Evolutionary conservation across 2,329 filamentous ascomycete species (phyloP).

Genomic region (Penicillium brasilianum): DNA sequence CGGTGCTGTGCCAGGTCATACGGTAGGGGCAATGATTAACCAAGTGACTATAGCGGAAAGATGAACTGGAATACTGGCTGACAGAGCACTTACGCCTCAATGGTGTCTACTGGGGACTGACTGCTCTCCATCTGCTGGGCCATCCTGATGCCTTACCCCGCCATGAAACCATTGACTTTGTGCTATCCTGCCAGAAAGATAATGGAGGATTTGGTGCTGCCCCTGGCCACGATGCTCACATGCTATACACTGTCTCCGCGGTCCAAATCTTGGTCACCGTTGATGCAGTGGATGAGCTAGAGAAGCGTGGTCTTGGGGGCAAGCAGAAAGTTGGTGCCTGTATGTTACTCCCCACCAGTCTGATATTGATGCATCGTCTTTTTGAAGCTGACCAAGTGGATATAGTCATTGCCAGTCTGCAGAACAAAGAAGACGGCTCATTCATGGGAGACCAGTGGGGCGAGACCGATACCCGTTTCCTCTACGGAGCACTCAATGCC

Average conservation of each 20-base stretch:
- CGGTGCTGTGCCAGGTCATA: constrained; percentile 9
- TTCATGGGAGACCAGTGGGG: constrained; percentile 97
- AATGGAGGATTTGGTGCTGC: constrained; percentile 92
- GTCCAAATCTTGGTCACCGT: constrained; percentile 90
- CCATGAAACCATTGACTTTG: constrained; percentile 82
- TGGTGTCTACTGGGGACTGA: constrained; percentile 95
- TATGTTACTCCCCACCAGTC: constrained; percentile 53
- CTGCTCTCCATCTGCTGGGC: constrained; percentile 81
- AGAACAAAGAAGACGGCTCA: constrained; percentile 79
- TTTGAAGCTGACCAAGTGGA: constrained; percentile 26
- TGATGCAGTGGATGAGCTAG: constrained; percentile 82
- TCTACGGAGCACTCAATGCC: constrained; percentile 88
- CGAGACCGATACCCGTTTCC: constrained; percentile 91
- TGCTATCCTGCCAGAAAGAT: constrained; percentile 90
- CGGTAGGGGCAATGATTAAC: constrained; percentile 33
- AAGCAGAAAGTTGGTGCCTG: constrained; percentile 78
- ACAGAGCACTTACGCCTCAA: constrained; percentile 96
- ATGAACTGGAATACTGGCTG: constrained; percentile 97
- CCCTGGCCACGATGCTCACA: constrained; percentile 91
- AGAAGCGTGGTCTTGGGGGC: constrained; percentile 68
- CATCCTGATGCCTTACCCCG: constrained; percentile 81
- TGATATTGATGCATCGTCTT: constrained; percentile 5
- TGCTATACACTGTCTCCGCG: constrained; percentile 94
- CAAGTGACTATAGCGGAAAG: constrained; percentile 68
- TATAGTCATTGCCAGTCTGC: constrained; percentile 76